A percentile compares a stretch with the other conserved stretches of the same genome.
Evolutionary conservation across 768 basidiomycete genomes (phyloP).

Genomic region (Cystofilobasidium capitatum): DNA sequence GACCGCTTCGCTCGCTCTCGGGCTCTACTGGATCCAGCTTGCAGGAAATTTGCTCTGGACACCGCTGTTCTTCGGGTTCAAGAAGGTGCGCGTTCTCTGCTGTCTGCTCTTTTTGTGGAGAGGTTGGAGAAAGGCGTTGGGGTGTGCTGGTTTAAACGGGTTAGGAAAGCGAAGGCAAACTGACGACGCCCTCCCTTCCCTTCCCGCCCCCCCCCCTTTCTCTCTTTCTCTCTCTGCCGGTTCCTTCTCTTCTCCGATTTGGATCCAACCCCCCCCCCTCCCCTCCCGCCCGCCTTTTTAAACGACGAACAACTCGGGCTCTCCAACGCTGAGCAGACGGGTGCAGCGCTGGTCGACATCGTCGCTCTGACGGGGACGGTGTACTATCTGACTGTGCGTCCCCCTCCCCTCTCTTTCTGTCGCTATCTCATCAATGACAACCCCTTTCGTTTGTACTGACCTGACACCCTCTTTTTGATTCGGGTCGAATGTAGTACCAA

Average conservation of each 20-base stretch:
- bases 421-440: conserved; percentile 8
- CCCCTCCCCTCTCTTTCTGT: conserved; percentile 1
- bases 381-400: conserved; percentile 52
- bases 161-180: too few relatives aligned
- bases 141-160: too few relatives aligned
- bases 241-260: neutral
- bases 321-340: conserved; percentile 45
- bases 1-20: conserved; percentile 46
- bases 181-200: neutral
- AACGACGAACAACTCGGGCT: too few relatives aligned
- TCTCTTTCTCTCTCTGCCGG: neutral
- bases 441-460: neutral
- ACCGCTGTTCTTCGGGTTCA: conserved; percentile 53
- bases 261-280: too few relatives aligned
- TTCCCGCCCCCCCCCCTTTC: neutral
- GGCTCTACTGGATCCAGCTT: conserved; percentile 55
- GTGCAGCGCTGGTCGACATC: conserved; percentile 51
- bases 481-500: neutral
- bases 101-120: too few relatives aligned
- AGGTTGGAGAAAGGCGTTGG: too few relatives aligned
- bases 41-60: conserved; percentile 54
- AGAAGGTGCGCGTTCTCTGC: conserved; percentile 40
- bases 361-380: conserved; percentile 49
- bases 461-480: neutral
- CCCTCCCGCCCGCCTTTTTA: too few relatives aligned